Conservation (phyloP, 1,139 yeast genomes). For the Yarrowia galli region DNA sequence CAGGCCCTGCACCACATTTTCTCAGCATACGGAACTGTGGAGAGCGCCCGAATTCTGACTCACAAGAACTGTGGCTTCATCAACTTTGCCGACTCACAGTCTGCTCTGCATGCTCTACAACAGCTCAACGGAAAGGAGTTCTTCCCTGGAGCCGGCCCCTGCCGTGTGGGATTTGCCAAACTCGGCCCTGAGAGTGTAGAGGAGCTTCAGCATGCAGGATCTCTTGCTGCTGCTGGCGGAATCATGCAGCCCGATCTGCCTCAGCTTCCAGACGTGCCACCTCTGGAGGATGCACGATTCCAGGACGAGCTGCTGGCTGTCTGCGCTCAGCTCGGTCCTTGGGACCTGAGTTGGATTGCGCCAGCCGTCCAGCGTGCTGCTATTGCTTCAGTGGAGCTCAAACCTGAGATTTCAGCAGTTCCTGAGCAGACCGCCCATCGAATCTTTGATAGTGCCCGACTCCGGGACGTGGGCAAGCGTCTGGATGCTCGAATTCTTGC, state of each 20-base stretch:
- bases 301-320: slow-evolving; percentile 45
- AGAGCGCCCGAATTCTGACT: slow-evolving; percentile 64
- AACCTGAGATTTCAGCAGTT: slow-evolving; percentile 47
- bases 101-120: slow-evolving; percentile 80
- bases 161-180: slow-evolving; percentile 54
- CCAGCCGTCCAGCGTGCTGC: slow-evolving; percentile 47
- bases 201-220: slow-evolving; percentile 29
- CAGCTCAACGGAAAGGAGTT: slow-evolving; percentile 82
- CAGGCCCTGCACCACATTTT: slow-evolving; percentile 57
- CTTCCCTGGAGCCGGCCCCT: slow-evolving; percentile 66
- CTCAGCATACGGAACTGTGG: slow-evolving; percentile 62
- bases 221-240: slow-evolving; percentile 9
- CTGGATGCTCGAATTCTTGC: slow-evolving; percentile 56
- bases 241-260: slow-evolving; percentile 14
- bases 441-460: slow-evolving; percentile 85
- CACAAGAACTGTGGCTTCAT: slow-evolving; percentile 69
- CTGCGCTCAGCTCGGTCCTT: slow-evolving; percentile 50
- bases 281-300: slow-evolving; percentile 41
- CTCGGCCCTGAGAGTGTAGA: slow-evolving; percentile 41
- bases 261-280: slow-evolving; percentile 23
- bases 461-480: slow-evolving; percentile 63
- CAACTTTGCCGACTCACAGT: slow-evolving; percentile 73
- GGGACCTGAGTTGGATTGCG: slow-evolving; percentile 42
- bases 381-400: slow-evolving; percentile 44
- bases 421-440: slow-evolving; percentile 55